Evolutionary conservation across 371 early-diverging fungal species (phyloP), one percentile per base, ranked within the genome.

Genomic region (Mucor sp.): DNA sequence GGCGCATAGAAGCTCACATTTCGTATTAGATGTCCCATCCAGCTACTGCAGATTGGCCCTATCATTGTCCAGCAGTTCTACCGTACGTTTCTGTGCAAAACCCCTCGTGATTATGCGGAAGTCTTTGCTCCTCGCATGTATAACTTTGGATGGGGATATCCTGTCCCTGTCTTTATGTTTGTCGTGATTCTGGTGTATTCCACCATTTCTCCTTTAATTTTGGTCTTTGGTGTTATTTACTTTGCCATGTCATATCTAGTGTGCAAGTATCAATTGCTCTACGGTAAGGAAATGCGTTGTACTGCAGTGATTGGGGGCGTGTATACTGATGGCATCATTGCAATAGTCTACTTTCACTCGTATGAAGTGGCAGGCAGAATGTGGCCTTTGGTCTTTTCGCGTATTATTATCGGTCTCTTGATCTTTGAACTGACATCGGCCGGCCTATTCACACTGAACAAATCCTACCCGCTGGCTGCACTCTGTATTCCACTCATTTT

Each of bases 351-450:
- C 67, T 88, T 92, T 58, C 91, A 91, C 53, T 85, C 87, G 5
- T 95, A 91, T 66, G 95, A 95, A 75, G 87, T 93, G 1, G 87
- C 88, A 6, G 95, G 94, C 17, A 84, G 87, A 70, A 85, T 86
- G 68, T 91, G 91, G 82, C 93, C 94, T 17, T 68, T 87, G 66
- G 88, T 88, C 15, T 90, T 91, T 62, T 82, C 89, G 3, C 85
- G 94, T 17, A 87, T 92, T 64, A 82, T 93, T 25, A 71, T 85
- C n/a, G 90, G 91, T 0, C 72, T 94, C 17, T 58, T 90, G 25
- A 81, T 94, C n/a, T 93, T 91, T 76, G 92, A 94, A 67, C 63
- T 90, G 43, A 85, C 91, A 58, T 90, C 93, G 65, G 87, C 90
- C 60, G 94, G 92, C 6, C 76, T 92, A 12, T 89, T 93, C 58